These are phyloP conservation scores for Colletotrichum horii DNA, from an alignment of 2,329 filamentous ascomycete species.

Conservation along the genomic window DNA sequence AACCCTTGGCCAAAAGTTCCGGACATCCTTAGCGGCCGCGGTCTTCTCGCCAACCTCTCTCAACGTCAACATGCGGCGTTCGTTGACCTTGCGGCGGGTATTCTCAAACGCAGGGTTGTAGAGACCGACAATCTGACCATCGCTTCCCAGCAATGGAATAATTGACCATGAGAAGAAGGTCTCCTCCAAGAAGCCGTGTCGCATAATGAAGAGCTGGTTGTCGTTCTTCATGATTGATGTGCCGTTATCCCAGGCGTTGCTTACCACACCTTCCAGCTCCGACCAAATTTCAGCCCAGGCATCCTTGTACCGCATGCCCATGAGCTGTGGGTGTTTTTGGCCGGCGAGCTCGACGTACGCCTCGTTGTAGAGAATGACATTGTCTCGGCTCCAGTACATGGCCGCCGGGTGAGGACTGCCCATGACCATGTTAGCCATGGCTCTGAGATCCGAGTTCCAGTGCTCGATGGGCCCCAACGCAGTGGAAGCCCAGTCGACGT, in stretches of 20 bases:
- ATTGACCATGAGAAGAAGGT: constrained; percentile 85
- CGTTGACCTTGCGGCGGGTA: constrained; percentile 77
- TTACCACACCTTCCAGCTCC: constrained; percentile 71
- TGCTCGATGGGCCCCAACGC: constrained; percentile 76
- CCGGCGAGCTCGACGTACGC: constrained; percentile 75
- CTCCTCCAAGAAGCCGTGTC: constrained; percentile 76
- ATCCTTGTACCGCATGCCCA: constrained; percentile 73
- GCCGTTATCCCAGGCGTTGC: constrained; percentile 70
- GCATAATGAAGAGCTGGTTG: constrained; percentile 74
- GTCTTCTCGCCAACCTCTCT: constrained; percentile 80
- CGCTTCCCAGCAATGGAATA: constrained; percentile 75
- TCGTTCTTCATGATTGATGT: constrained; percentile 87
- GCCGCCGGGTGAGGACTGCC: constrained; percentile 75
- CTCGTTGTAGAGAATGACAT: constrained; percentile 74
- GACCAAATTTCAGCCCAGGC: constrained; percentile 80
- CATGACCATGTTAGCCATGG: constrained; percentile 85
- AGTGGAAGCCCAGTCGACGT: constrained; percentile 75
- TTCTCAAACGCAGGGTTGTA: constrained; percentile 87
- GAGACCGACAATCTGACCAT: constrained; percentile 76
- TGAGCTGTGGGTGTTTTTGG: constrained; percentile 76
- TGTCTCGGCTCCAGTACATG: constrained; percentile 80
- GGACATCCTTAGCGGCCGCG: constrained; percentile 73
- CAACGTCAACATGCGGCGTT: constrained; percentile 79
- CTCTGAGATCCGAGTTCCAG: constrained; percentile 74
- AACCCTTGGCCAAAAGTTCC: constrained; percentile 76